Percentiles rank a stretch among this genome's conserved stretches.
Conservation (phyloP, 2,329 filamentous ascomycete genomes). For the Xylariales sp. region DNA sequence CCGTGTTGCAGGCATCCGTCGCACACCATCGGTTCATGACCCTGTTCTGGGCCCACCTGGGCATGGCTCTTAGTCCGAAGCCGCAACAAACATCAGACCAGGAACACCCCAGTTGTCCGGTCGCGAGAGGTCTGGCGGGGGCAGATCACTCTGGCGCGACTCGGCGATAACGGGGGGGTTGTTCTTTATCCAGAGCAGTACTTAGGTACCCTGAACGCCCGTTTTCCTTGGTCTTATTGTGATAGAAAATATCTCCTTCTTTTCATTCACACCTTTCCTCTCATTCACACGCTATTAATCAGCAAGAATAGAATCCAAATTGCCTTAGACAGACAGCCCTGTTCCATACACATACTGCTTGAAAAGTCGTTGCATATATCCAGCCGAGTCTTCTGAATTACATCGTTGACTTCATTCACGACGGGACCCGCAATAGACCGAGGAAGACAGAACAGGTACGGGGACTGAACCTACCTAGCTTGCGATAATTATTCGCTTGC, state of each 20-base stretch:
- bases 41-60: slow-evolving; percentile 27
- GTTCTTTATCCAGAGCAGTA: slow-evolving; percentile 16
- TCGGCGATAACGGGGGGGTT: slow-evolving; percentile 37
- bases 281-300: slow-evolving; percentile 12
- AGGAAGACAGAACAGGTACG: slow-evolving; percentile 7
- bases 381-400: neutral
- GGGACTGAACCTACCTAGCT: slow-evolving; percentile 10
- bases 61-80: slow-evolving; percentile 36
- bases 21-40: neutral
- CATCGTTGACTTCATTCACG: neutral
- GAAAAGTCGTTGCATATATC: neutral
- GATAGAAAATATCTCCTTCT: neutral
- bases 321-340: slow-evolving; percentile 9
- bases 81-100: slow-evolving; percentile 34
- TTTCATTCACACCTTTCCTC: slow-evolving; percentile 2
- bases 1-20: slow-evolving; percentile 25
- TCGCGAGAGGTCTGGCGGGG: slow-evolving; percentile 18
- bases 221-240: slow-evolving; percentile 23
- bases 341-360: slow-evolving; percentile 11
- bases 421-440: neutral
- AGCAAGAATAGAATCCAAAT: slow-evolving; percentile 8
- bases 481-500: slow-evolving; percentile 27
- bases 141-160: slow-evolving; percentile 20
- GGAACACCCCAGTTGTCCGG: slow-evolving; percentile 20
- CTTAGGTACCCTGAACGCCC: slow-evolving; percentile 33